Base-by-base conservation (phyloP, 331 rosid species). In the Ulmus americana region DNA sequence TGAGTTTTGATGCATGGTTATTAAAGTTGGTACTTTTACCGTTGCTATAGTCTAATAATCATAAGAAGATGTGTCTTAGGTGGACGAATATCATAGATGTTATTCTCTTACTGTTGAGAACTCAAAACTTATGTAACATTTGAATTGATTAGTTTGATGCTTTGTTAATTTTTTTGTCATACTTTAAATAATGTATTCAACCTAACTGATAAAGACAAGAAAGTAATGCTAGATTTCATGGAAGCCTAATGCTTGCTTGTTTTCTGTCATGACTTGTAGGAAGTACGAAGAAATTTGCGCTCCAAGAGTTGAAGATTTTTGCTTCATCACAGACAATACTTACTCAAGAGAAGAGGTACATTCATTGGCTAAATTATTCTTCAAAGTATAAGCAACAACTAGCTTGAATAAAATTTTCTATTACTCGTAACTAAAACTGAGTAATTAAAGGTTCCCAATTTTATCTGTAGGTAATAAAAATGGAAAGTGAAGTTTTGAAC, bases 281-380 rank as follows among this genome's bases (percentile, higher is more conserved):
- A 94, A 94, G 73, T 94, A 94, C 55, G 96, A 94, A 84, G 99
- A 94, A 86, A 90, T 85, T 16, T 68, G 83, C 80, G 91, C 99
- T 53, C 97, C 96, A 14, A 79, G 68, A 56, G 86, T 88, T 47
- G 95, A 90, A 75, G 97, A 94, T 6, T 90, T 90, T 72, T 90
- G 96, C 79, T 55, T 81, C 81, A 87, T 94, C 79, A 94, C 99
- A 10, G 99, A 94, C 68, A 82, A 77, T 77, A 85, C 99, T 68
- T 94, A 87, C 87, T 64, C 79, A 39, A 85, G 84, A 84, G 82
- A 44, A 63, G 90, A 90, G 99, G 99, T 94, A 52, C n/a, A n/a
- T 8, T 38, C 57, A 14, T 28, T 39, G 11, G 15, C 39, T 11
- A 46, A 28, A 28, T 28, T 28, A 28, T 28, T 28, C 35, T 28